These are phyloP conservation scores for Exophiala sideris DNA, from an alignment of 2,329 filamentous ascomycete species.

Conservation along the genomic window DNA sequence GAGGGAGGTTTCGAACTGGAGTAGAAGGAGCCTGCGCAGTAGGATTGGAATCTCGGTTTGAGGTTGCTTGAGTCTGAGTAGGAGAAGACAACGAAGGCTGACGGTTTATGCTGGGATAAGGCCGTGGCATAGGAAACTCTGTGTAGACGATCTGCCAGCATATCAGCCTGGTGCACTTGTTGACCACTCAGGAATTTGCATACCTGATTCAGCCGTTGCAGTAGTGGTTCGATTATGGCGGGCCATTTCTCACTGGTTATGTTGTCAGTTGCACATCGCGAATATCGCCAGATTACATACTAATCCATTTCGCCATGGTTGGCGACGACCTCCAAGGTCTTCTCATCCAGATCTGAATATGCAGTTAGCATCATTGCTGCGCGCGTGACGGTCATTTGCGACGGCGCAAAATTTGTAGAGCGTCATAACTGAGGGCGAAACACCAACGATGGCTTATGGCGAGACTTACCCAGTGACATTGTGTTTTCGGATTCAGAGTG, in stretches of 20 bases:
- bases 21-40: slow-evolving; percentile 36
- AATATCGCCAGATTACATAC: slow-evolving; percentile 40
- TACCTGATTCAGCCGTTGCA: slow-evolving; percentile 67
- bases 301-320: slow-evolving; percentile 57
- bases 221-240: slow-evolving; percentile 60
- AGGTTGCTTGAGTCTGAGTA: slow-evolving; percentile 18
- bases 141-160: slow-evolving; percentile 64
- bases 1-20: slow-evolving; percentile 35
- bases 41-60: slow-evolving; percentile 32
- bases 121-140: slow-evolving; percentile 67
- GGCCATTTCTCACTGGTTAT: slow-evolving; percentile 65
- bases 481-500: too few species aligned
- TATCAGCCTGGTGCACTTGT: slow-evolving; percentile 3
- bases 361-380: slow-evolving; percentile 1
- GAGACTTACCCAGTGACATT: too few species aligned
- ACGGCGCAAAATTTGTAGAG: background rate
- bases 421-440: background rate
- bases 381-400: background rate
- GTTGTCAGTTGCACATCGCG: slow-evolving; percentile 31
- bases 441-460: too few species aligned
- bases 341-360: slow-evolving; percentile 42
- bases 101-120: slow-evolving; percentile 48
- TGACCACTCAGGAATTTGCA: slow-evolving; percentile 3
- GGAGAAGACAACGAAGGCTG: slow-evolving; percentile 35
- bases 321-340: slow-evolving; percentile 54